Conservation (phyloP, 2,329 filamentous ascomycete genomes). For the Trichoderma guizhouense region DNA sequence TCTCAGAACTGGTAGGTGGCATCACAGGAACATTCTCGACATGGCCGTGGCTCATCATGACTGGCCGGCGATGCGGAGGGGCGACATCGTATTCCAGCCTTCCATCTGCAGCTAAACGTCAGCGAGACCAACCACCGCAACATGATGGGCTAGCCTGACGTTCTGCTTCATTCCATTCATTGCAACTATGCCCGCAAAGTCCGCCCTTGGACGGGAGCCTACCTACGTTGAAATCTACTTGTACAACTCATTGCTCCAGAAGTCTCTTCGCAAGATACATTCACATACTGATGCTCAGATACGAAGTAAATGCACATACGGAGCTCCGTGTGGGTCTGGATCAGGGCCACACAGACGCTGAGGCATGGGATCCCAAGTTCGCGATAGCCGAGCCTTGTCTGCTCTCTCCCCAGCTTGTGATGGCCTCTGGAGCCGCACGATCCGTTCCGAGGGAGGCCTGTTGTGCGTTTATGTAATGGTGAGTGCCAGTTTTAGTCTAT, state of each 20-base stretch:
- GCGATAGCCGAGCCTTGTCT: background rate
- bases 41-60: background rate
- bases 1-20: background rate
- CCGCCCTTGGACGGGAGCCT: background rate
- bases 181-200: background rate
- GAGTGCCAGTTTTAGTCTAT: background rate
- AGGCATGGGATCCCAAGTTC: background rate
- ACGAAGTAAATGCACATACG: background rate
- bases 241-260: background rate
- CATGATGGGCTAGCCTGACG: background rate
- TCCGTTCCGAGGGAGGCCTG: background rate
- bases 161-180: background rate
- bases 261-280: background rate
- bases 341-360: background rate
- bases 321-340: background rate
- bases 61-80: background rate
- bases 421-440: background rate
- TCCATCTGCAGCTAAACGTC: conserved; percentile 2
- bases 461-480: background rate
- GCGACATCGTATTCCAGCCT: conserved; percentile 1
- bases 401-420: background rate
- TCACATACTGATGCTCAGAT: too few relatives aligned
- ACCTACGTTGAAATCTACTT: background rate
- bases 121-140: background rate
- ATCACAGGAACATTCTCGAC: background rate